Evolutionary conservation across 768 basidiomycete species (phyloP), one percentile per base, ranked within the genome.

Genomic region (Guyanaporus albipodus): DNA sequence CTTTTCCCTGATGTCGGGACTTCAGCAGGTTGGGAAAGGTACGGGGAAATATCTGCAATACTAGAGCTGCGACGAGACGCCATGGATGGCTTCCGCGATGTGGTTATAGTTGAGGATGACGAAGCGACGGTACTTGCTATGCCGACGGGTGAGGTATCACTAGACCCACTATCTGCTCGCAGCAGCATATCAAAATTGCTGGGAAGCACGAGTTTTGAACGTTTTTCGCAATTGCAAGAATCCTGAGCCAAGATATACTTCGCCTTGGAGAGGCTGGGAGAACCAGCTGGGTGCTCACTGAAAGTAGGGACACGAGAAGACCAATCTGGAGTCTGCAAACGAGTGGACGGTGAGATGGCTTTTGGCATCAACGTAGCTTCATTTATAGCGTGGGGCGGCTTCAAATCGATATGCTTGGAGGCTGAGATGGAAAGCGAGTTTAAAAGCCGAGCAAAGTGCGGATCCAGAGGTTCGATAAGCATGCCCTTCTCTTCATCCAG

Each of bases 361-460:
- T 52, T 49, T 4, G 60, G 46, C 4, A 55, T 41, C 14, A 48
- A 41, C 23, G 49, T n/a, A 39, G 15, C 35, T 26, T 36, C 40
- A 45, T 51, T 42, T 28, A 31, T 28, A 22, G 34, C 15, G 24
- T 36, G 45, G n/a, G 36, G 23, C 37, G 51, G 38, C 15, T 57
- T 53, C 12, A 42, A 17, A 41, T 58, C 49, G 7, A 49, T 42
- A 41, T 36, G 52, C 26, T 74, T 75, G 15, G 65, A 63, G 10
- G 71, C 74, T 9, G 86, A 87, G 37, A 80, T 63, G 7, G 80
- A 78, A 40, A 88, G 69, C 6, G 78, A 79, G 36, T 73, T 78
- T 41, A 89, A 68, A 8, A 89, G 71, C 24, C 79, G 74, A 17
- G 85, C 85, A 60, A 89, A 78, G 52, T 87, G 84, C 26, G 85